phyloP scores from a whole-genome alignment of 2,329 filamentous ascomycete genomes.

The Pseudocercospora cruenta region DNA sequence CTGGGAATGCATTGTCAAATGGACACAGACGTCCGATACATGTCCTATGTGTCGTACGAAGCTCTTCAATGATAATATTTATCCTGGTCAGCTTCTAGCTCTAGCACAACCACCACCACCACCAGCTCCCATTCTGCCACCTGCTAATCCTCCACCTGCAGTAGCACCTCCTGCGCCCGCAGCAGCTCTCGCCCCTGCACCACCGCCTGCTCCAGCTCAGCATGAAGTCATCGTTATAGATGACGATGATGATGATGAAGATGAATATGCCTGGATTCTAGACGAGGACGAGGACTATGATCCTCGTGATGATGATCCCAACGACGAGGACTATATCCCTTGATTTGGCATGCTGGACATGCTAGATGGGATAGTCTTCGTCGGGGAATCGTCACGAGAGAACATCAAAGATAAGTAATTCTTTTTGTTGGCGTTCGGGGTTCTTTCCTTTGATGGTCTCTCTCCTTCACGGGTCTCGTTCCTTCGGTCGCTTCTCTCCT shows the following conservation, averaged over 20 bases:
- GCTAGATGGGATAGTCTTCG: neutral
- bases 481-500: too few relatives aligned
- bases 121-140: neutral
- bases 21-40: neutral
- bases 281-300: neutral
- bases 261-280: neutral
- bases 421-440: too few relatives aligned
- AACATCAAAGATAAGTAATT: too few relatives aligned
- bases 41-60: neutral
- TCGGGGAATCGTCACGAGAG: neutral
- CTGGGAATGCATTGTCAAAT: neutral
- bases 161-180: too few relatives aligned
- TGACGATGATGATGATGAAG: neutral
- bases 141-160: too few relatives aligned
- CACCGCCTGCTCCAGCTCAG: neutral
- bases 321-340: neutral
- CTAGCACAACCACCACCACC: neutral
- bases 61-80: neutral
- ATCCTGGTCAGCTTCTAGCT: neutral
- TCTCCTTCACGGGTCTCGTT: too few relatives aligned
- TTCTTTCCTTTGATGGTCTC: too few relatives aligned
- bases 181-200: too few relatives aligned
- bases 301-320: neutral
- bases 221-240: neutral
- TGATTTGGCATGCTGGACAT: neutral